phyloP scores from a whole-genome alignment of 179 eudicot genomes.

The Patellifolia procumbens region DNA sequence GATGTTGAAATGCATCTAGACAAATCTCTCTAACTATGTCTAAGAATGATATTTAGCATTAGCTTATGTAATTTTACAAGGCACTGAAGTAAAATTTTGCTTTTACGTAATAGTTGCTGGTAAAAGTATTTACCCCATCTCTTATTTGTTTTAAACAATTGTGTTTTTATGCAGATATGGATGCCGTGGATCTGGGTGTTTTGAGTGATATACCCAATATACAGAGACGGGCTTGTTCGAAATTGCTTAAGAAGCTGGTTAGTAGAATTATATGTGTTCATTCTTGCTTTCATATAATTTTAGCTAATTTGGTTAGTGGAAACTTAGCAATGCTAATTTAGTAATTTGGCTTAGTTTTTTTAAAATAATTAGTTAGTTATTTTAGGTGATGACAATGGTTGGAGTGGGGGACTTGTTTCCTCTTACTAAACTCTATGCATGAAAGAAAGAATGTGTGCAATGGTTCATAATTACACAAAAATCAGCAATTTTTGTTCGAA shows the following conservation, averaged over 20 bases:
- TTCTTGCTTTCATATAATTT: not conserved
- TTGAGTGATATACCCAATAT: slow-evolving; percentile 78
- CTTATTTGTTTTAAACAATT: not conserved
- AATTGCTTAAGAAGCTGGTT: slow-evolving; percentile 75
- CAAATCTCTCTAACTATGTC: not conserved
- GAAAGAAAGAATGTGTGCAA: not conserved
- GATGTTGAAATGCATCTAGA: not conserved
- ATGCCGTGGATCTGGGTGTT: slow-evolving; percentile 73
- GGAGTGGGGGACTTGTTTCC: not conserved
- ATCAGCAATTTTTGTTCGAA: not conserved
- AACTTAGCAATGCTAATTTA: not conserved
- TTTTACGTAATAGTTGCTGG: not conserved
- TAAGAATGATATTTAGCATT: not conserved
- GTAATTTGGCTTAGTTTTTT: not conserved
- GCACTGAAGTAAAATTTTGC: too few species aligned
- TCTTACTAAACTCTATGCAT: not conserved
- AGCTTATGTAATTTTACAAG: too few species aligned
- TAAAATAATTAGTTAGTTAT: not conserved
- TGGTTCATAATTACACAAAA: not conserved
- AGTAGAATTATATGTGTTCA: not conserved
- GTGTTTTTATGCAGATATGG: slow-evolving; percentile 58
- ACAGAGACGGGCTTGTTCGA: slow-evolving; percentile 55
- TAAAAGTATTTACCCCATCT: not conserved
- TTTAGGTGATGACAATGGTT: too few species aligned
- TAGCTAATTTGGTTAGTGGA: not conserved